Percentiles rank a stretch among this genome's conserved stretches.
Evolutionary conservation across 257 asterid genomes (phyloP).

Genomic region (Craterostigma plantagineum): DNA sequence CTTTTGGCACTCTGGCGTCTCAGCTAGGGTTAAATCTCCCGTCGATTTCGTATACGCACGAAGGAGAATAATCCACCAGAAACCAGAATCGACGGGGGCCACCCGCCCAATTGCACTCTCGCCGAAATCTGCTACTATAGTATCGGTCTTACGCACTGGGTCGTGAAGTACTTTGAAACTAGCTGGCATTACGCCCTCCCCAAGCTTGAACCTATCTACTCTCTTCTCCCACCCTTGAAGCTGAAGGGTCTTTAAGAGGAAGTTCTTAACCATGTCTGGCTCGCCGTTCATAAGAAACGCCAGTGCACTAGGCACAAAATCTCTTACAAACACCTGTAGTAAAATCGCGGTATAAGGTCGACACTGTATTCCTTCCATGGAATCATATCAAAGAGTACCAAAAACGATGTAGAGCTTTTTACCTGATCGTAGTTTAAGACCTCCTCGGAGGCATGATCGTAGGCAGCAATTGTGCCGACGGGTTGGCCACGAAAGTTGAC

Average conservation of each 20-base stretch:
- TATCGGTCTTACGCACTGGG: slow-evolving; percentile 58
- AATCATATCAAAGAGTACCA: background rate
- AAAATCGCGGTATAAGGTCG: slow-evolving; percentile 1
- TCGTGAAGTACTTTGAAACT: slow-evolving; percentile 78
- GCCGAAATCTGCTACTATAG: slow-evolving; percentile 63
- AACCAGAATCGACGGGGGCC: slow-evolving; percentile 81
- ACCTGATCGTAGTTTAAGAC: slow-evolving; percentile 84
- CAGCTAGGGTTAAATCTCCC: slow-evolving; percentile 52
- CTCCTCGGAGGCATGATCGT: slow-evolving; percentile 74
- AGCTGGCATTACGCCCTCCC: slow-evolving; percentile 91
- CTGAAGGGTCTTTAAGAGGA: slow-evolving; percentile 65
- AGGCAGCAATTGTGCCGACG: slow-evolving; percentile 70
- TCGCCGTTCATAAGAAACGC: slow-evolving; percentile 79
- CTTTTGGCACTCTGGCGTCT: slow-evolving; percentile 65
- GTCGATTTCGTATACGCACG: slow-evolving; percentile 76
- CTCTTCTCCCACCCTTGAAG: slow-evolving; percentile 74
- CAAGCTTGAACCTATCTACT: slow-evolving; percentile 63
- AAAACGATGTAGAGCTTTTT: slow-evolving; percentile 1
- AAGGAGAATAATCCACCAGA: slow-evolving; percentile 84
- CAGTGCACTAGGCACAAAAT: slow-evolving; percentile 74
- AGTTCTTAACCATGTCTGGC: slow-evolving; percentile 59
- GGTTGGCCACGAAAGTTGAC: slow-evolving; percentile 61
- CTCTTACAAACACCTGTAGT: slow-evolving; percentile 62
- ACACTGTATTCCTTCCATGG: background rate
- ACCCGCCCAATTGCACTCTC: slow-evolving; percentile 77